These are phyloP conservation scores for Evernia prunastri DNA, from an alignment of 495 filamentous ascomycete genomes.

Conservation along the genomic window DNA sequence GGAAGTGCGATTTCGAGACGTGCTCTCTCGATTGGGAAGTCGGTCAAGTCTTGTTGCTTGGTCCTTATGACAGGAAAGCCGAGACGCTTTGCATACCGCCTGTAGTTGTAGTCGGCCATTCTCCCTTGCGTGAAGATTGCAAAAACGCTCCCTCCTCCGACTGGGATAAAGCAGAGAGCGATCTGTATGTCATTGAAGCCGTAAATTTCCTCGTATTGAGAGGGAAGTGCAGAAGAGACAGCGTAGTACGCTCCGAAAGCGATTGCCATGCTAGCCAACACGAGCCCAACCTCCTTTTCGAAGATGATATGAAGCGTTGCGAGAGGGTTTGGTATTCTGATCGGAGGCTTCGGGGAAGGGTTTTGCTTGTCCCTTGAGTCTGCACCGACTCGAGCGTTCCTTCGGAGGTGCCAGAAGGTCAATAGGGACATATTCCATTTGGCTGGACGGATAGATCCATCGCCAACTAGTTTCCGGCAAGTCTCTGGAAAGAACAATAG, in stretches of 20 bases:
- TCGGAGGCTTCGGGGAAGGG: neutral
- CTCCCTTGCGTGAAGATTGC: neutral
- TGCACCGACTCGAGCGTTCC: slow-evolving; percentile 29
- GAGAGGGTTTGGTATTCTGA: slow-evolving; percentile 18
- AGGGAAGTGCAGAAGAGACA: slow-evolving; percentile 30
- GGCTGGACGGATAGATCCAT: slow-evolving; percentile 39
- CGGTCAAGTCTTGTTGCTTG: slow-evolving; percentile 37
- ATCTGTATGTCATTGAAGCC: slow-evolving; percentile 41
- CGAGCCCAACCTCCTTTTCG: slow-evolving; percentile 40
- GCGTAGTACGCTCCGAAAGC: slow-evolving; percentile 40
- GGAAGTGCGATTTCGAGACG: slow-evolving; percentile 34
- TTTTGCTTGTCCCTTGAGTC: neutral
- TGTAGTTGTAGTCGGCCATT: slow-evolving; percentile 37
- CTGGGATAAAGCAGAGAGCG: slow-evolving; percentile 1
- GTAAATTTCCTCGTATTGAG: slow-evolving; percentile 51
- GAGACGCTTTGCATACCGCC: slow-evolving; percentile 4
- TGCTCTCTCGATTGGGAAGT: slow-evolving; percentile 43
- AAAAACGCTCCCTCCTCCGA: neutral
- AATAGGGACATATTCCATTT: slow-evolving; percentile 35
- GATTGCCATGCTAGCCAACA: slow-evolving; percentile 39
- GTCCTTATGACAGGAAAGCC: neutral
- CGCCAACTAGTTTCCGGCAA: slow-evolving; percentile 42
- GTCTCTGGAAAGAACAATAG: slow-evolving; percentile 40
- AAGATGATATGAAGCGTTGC: slow-evolving; percentile 33
- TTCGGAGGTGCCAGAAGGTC: slow-evolving; percentile 27